Evolutionary conservation across 352 stramenopile genomes (phyloP), one percentile per base, ranked within the genome.

Genomic region (Phytophthora pinifolia): DNA sequence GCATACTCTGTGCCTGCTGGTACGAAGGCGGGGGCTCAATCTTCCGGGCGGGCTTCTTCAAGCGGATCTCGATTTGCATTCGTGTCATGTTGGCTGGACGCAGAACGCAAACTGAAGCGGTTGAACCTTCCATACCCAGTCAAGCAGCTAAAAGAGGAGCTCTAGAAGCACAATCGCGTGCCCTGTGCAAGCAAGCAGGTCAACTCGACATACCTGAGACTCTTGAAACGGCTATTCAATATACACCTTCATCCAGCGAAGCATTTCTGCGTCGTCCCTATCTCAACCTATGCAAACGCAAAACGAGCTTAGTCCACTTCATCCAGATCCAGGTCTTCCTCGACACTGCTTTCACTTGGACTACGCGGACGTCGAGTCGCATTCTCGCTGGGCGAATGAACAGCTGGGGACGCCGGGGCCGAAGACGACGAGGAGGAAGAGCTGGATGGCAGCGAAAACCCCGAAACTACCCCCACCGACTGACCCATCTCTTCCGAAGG

Each of bases 271-370:
- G 43, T n/a, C 47, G 14, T 20, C 14, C 13, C 34, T 46, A 29
- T 29, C 15, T 14, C 27, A 31, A 57, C 35, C 44, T 46, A 43
- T 54, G 36, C 27, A 32, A 46, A 41, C 31, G 22, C 12, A 22
- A 42, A 20, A 18, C 32, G 27, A 14, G n/a, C 18, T 55, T 50
- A 91, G 47, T 91, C 81, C 30, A 91, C 64, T 52, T 78, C 69
- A 25, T 91, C 76, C 67, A 91, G 63, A 31, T 91, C 74, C 61
- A 91, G 67, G 18, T 85, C 80, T 58, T 88, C 77, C 27, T 79
- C 65, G 32, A 77, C 66, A 48, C 67, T 79, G 56, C 70, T 84
- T 39, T 79, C 60, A 41, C 65, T 71, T 17, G 31, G 34, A 13
- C 34, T 60, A 31, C 60, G 32, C 37, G 41, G 27, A 47, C 42